These are phyloP conservation scores for Theobroma grandiflorum DNA, from an alignment of 441 rosid genomes.

Conservation along the genomic window DNA sequence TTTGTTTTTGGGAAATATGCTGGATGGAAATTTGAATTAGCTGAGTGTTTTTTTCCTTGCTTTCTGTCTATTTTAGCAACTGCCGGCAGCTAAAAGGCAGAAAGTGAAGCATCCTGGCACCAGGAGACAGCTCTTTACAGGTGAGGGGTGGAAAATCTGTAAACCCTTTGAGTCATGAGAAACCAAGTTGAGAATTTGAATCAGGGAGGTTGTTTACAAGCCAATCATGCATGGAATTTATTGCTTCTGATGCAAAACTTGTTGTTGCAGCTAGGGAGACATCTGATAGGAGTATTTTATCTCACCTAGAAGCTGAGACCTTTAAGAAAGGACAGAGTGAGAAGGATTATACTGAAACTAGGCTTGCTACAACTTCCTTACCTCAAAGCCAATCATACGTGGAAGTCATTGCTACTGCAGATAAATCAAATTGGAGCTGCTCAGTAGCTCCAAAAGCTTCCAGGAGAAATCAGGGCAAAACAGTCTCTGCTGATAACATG, in stretches of 20 bases:
- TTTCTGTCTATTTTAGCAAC: constrained; percentile 33
- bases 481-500: constrained; percentile 23
- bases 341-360: constrained; percentile 29
- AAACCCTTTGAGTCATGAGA: constrained; percentile 25
- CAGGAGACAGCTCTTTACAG: constrained; percentile 29
- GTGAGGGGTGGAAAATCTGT: constrained; percentile 36
- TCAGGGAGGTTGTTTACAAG: constrained; percentile 5
- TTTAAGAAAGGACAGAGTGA: constrained; percentile 24
- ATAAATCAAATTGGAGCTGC: constrained; percentile 26
- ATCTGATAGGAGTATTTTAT: constrained; percentile 38
- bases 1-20: background rate
- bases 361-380: constrained; percentile 17
- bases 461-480: constrained; percentile 24
- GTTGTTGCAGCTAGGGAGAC: constrained; percentile 44
- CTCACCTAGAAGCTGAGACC: constrained; percentile 33
- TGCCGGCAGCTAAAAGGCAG: constrained; percentile 38
- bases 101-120: constrained; percentile 34
- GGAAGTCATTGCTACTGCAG: background rate
- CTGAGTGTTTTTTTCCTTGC: constrained; percentile 10
- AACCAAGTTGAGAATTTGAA: constrained; percentile 9
- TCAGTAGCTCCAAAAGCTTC: constrained; percentile 25
- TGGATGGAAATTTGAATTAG: constrained; percentile 8
- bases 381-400: background rate
- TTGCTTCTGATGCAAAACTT: constrained; percentile 29
- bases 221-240: background rate